phyloP scores from a whole-genome alignment of 306 rosid genomes.

The Ziziphus jujuba region DNA sequence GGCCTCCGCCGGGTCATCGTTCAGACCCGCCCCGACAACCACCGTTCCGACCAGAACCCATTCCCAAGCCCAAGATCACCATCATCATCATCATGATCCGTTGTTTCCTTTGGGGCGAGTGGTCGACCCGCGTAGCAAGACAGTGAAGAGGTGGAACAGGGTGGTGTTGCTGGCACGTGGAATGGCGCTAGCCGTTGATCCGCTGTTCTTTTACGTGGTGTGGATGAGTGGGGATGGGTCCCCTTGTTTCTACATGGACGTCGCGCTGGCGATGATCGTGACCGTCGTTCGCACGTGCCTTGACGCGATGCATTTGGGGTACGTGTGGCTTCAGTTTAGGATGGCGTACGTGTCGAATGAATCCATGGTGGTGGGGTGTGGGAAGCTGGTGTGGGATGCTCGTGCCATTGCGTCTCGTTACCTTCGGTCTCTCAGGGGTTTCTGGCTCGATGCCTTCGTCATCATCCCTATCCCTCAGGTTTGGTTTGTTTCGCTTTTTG shows the following conservation, averaged over 20 bases:
- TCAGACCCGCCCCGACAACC: background rate
- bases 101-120: slow-evolving; percentile 5
- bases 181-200: slow-evolving; percentile 32
- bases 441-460: slow-evolving; percentile 43
- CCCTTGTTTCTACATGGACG: slow-evolving; percentile 34
- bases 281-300: slow-evolving; percentile 26
- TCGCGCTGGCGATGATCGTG: slow-evolving; percentile 22
- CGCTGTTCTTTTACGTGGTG: slow-evolving; percentile 37
- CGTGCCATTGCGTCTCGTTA: slow-evolving; percentile 26
- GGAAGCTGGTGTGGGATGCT: slow-evolving; percentile 41
- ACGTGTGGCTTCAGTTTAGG: slow-evolving; percentile 34
- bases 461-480: slow-evolving; percentile 41
- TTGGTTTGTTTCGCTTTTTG: background rate
- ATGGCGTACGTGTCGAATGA: slow-evolving; percentile 35
- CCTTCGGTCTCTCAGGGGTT: slow-evolving; percentile 21
- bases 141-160: slow-evolving; percentile 39
- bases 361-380: slow-evolving; percentile 32
- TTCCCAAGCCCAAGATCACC: too few species aligned
- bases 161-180: slow-evolving; percentile 36
- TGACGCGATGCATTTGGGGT: slow-evolving; percentile 33
- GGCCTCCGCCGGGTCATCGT: slow-evolving; percentile 22
- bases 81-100: too few species aligned
- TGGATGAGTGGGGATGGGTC: slow-evolving; percentile 18
- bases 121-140: slow-evolving; percentile 31
- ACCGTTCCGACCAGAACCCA: too few species aligned